A percentile compares a stretch with the other conserved stretches of the same genome.
These are phyloP conservation scores for Pyrenophora tritici-repentis DNA, from an alignment of 2,329 filamentous ascomycete species.

Conservation along the genomic window DNA sequence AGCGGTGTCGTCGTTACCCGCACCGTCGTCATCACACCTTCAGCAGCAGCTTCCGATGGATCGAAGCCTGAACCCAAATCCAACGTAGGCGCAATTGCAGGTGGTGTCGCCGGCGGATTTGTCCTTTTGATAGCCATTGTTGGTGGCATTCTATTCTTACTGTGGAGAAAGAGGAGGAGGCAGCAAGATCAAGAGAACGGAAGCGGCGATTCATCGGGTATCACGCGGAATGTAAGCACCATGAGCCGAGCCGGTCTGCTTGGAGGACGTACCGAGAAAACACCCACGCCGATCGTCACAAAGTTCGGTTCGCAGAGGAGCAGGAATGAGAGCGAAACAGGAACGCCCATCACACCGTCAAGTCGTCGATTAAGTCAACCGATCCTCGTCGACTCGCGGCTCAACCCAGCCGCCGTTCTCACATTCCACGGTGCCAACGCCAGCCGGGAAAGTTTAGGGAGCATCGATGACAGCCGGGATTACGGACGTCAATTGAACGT, in stretches of 20 bases:
- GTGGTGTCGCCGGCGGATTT: slow-evolving; percentile 51
- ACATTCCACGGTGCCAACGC: slow-evolving; percentile 49
- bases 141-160: slow-evolving; percentile 47
- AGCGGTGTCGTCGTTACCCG: slow-evolving; percentile 52
- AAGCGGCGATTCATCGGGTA: slow-evolving; percentile 24
- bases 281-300: slow-evolving; percentile 34
- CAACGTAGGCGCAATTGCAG: slow-evolving; percentile 53
- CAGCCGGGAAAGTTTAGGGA: slow-evolving; percentile 53
- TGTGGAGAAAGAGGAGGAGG: slow-evolving; percentile 43
- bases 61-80: slow-evolving; percentile 14
- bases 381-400: slow-evolving; percentile 54
- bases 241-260: slow-evolving; percentile 56
- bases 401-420: slow-evolving; percentile 55
- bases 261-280: slow-evolving; percentile 30
- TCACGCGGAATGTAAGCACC: slow-evolving; percentile 53
- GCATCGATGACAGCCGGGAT: slow-evolving; percentile 54
- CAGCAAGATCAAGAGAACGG: slow-evolving; percentile 24
- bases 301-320: slow-evolving; percentile 36
- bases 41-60: slow-evolving; percentile 8
- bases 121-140: slow-evolving; percentile 46
- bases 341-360: slow-evolving; percentile 42
- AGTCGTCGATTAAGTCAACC: slow-evolving; percentile 51
- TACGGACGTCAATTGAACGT: slow-evolving; percentile 56
- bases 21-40: slow-evolving; percentile 49
- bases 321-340: slow-evolving; percentile 38